Conservation (phyloP, 768 basidiomycete genomes). For the Mrakia blollopis region DNA sequence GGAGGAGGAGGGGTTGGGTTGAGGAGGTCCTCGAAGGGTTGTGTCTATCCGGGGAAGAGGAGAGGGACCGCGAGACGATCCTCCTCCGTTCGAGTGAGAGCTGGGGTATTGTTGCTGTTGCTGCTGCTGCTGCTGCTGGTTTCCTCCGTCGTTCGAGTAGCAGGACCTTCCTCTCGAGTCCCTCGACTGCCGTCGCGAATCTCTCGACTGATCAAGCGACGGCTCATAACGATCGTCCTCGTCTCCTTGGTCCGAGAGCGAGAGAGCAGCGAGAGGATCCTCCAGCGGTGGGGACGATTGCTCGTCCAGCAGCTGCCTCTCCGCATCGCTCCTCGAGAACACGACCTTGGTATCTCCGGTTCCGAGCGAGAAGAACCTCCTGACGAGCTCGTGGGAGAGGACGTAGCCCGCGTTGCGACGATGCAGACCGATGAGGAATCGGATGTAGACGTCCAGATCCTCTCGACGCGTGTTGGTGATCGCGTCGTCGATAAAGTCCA, state of each 20-base stretch:
- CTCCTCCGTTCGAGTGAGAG: constrained; percentile 13
- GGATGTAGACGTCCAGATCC: constrained; percentile 86
- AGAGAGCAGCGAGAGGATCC: constrained; percentile 7
- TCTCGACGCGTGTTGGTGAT: constrained; percentile 71
- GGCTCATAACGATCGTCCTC: constrained; percentile 8
- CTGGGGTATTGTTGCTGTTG: not conserved
- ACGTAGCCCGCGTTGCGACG: constrained; percentile 65
- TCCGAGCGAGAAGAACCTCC: constrained; percentile 75
- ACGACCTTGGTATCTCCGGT: constrained; percentile 78
- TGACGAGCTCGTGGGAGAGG: constrained; percentile 69
- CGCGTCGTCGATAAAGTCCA: constrained; percentile 71
- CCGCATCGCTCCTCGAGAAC: constrained; percentile 50
- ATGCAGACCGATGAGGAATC: constrained; percentile 68
- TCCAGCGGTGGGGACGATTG: constrained; percentile 9
- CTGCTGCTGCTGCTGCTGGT: not conserved
- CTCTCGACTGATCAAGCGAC: not conserved
- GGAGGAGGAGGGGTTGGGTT: not conserved
- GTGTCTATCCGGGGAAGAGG: constrained; percentile 27
- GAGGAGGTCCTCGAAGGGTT: constrained; percentile 16
- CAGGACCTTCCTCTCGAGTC: constrained; percentile 1
- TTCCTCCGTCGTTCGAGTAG: not conserved
- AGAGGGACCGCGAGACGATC: not conserved
- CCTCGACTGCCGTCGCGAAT: not conserved
- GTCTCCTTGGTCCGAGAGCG: not conserved
- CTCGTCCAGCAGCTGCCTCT: constrained; percentile 44